phyloP scores from a whole-genome alignment of 768 basidiomycete species.

The Trametes cingulata region DNA sequence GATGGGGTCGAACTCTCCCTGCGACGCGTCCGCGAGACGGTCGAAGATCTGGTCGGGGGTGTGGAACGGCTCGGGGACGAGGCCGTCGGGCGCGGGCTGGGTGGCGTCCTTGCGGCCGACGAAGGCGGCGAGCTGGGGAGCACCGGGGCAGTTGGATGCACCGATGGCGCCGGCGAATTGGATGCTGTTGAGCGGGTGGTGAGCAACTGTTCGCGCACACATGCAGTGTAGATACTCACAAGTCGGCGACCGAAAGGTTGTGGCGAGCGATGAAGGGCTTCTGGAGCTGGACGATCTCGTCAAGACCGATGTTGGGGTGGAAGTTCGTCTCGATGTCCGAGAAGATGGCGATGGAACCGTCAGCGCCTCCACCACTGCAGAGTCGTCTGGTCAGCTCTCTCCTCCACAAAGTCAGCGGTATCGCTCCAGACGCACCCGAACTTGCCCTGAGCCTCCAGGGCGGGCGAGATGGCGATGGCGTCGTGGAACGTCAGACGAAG shows the following conservation, averaged over 20 bases:
- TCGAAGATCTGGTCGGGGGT: slow-evolving; percentile 19
- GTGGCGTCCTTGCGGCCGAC: not conserved
- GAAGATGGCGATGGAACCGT: slow-evolving; percentile 51
- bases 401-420: no score
- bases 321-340: slow-evolving; percentile 41
- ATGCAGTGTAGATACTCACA: not conserved
- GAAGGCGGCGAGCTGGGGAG: slow-evolving; percentile 29
- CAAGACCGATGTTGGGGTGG: slow-evolving; percentile 37
- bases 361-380: slow-evolving; percentile 33
- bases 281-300: slow-evolving; percentile 11
- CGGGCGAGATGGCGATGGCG: slow-evolving; percentile 19
- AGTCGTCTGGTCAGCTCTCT: not conserved
- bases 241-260: slow-evolving; percentile 12
- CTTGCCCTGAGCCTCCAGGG: slow-evolving; percentile 9
- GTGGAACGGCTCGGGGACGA: slow-evolving; percentile 19
- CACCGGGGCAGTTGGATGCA: slow-evolving; percentile 44
- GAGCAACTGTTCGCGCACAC: no score
- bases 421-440: not conserved
- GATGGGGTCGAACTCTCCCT: not conserved
- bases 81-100: not conserved
- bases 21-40: slow-evolving; percentile 18
- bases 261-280: slow-evolving; percentile 11
- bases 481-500: slow-evolving; percentile 32
- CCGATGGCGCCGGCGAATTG: slow-evolving; percentile 50
- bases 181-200: slow-evolving; percentile 28